Evolutionary conservation across 768 basidiomycete species (phyloP), one percentile per base, ranked within the genome.

Genomic region (Leccinum variicolor): DNA sequence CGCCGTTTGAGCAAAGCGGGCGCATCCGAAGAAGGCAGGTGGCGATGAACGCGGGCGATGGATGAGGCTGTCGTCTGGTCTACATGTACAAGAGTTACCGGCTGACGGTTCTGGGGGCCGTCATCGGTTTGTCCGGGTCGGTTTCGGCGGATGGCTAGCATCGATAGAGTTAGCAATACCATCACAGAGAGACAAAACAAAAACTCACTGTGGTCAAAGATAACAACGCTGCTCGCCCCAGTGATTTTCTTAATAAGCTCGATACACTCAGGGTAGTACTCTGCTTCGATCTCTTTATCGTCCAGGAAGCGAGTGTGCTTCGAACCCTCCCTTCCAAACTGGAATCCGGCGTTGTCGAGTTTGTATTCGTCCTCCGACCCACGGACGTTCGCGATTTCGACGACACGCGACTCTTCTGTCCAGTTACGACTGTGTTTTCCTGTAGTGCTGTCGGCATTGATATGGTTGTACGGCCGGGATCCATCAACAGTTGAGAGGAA

Each of bases 31-130:
- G 68, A 54, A 0, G 79, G 77, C 13, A 79, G 73, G 60, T 81
- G 79, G 34, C 73, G 73, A 34, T 72, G 68, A 14, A 82, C 81
- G 4, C 78, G 75, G 8, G 74, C 75, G 21, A 69, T 62, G 29
- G 78, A 43, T 6, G 78, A 74, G 1, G 60, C 61, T 0, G 41
- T 59, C 0, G 78, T 82, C 59, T 81, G 79, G 67, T 81, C 81
- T 28, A 77, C 76, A 62, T 81, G 81, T 10, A 75, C 77, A 7
- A 61, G 64, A 7, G 73, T 21, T 31, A 77, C 77, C 5, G 78
- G 80, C 64, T 78, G 78, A 8, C 79, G 78, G 43, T 66, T 79
- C 51, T 77, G 53, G 1, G 78, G 74, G 25, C 67, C 56, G 57
- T 76, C 74, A 14, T 71, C 73, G 17, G 54, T 19, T 53, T 76